Evolutionary conservation across 2,329 filamentous ascomycete species (phyloP).

Genomic region (Diaporthe australafricana): DNA sequence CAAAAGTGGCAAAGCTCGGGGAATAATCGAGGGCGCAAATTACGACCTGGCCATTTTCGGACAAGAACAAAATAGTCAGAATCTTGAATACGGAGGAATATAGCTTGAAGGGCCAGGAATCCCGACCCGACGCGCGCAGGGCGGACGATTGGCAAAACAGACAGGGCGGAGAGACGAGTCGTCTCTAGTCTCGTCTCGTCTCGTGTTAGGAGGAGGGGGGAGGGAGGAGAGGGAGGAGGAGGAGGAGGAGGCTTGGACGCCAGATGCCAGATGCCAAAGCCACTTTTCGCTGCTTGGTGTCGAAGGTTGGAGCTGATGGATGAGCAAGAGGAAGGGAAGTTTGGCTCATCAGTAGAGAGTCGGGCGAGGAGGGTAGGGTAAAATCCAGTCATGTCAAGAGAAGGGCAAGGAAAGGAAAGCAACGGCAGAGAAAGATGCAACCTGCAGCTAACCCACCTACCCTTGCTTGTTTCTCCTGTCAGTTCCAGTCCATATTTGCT

Average conservation of each 20-base stretch:
- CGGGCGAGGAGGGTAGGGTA: not conserved
- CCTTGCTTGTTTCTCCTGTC: constrained; percentile 2
- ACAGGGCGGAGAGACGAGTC: not conserved
- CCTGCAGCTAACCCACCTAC: not conserved
- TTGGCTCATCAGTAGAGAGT: not conserved
- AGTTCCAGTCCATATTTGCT: not conserved
- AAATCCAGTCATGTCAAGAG: not conserved
- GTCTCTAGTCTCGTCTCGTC: constrained; percentile 7
- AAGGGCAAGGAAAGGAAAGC: not conserved
- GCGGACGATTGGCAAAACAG: not conserved
- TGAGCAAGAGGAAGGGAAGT: not conserved
- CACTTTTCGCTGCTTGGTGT: not conserved
- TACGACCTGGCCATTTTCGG: constrained; percentile 24
- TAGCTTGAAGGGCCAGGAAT: not conserved
- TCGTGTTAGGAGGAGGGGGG: not conserved
- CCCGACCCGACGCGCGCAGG: not conserved
- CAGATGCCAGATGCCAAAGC: not conserved
- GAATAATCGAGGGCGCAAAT: constrained; percentile 27
- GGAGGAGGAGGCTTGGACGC: not conserved
- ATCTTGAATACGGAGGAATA: constrained; percentile 9
- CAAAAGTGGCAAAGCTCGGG: constrained; percentile 30
- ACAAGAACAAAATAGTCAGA: constrained; percentile 23
- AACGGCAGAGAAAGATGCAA: not conserved
- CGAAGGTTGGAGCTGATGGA: not conserved
- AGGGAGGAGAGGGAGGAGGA: not conserved